Base-by-base conservation (phyloP, 345 rosid genomes). In the Citrus mangshanensis region DNA sequence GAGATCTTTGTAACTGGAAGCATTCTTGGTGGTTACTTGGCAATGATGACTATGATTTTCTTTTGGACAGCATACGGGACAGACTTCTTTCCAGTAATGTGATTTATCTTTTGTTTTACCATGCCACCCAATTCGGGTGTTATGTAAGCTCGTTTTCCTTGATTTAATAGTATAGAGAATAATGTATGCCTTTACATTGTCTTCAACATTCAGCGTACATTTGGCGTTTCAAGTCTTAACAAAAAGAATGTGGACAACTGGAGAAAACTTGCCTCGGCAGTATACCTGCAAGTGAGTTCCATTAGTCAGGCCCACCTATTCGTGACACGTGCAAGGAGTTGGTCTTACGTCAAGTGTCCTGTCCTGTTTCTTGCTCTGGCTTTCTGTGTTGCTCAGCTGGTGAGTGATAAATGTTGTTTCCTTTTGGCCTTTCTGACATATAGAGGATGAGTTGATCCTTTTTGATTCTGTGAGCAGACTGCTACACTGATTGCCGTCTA, bases 301-400 rank as follows among this genome's bases (percentile, higher is more conserved):
- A 89, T 87, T 66, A 89, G 93, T 76, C 93, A 90, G 84, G 92
- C 89, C 67, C 91, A 89, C 54, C 86, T 89, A 78, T 87, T 90
- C 34, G 91, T 90, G 37, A 87, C 93, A 9, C 79, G 89, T 55
- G 79, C 91, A 22, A 75, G 93, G 77, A 85, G 89, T 69, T 89
- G 93, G 91, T 88, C 93, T 56, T 87, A 68, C 27, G 75, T 88
- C 24, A 87, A 89, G 73, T 87, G 93, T 59, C 91, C 93, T 14
- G 88, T 88, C 63, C 46, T 84, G 32, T 83, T 84, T 27, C 93
- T 89, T 30, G 32, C 69, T 14, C 32, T 74, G 3, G 93, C 90
- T 70, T 90, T 88, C 59, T 73, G 28, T 28, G 28, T 28, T 28
- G 28, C 28, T 28, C 28, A 28, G 28, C 28, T 28, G 28, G 28